Evolutionary conservation across 305 asterid genomes (phyloP), one percentile per base, ranked within the genome.

Genomic region (Rubia peregrina): DNA sequence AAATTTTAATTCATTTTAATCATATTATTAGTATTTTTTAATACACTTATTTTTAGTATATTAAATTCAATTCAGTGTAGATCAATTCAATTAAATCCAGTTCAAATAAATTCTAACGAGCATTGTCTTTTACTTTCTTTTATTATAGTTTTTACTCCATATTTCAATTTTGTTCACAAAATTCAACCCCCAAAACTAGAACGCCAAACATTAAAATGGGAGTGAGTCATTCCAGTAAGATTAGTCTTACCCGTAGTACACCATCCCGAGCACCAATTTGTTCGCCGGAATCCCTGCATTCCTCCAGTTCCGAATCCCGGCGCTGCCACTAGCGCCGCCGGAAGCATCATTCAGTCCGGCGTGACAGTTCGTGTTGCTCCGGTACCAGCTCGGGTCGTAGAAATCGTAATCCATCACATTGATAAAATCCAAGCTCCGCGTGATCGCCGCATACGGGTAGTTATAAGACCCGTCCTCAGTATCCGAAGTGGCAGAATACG

Each of bases 401-500:
- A 84, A 80, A 56, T 82, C 91, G 53, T 86, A 86, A 0, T 84
- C 83, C 90, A 81, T 85, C 21, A 67, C 43, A 38, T 83, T 81
- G 16, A 83, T 74, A 76, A 77, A 85, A 7, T 83, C 83, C 57
- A 85, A 67, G 73, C 51, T 80, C 24, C 63, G 12, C 44, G 77
- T 70, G n/a, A 85, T 74, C 3, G 86, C 42, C 14, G 49, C 71
- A 36, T 69, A 46, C 0, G 88, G 87, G 65, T 85, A 85, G 13
- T 0, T 51, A 10, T 24, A 44, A 16, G 78, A 17, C 0, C 2
- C 57, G 3, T 17, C 2, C 0, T 51, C 8, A 5, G 57, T 51
- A 24, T 0, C 65, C 81, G 26, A 78, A 65, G 56, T 68, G 0
- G 83, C 42, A n/a, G 79, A 41, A 40, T 33, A 62, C 12, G 62